Evolutionary conservation across 108 stramenopile genomes (phyloP), one percentile per base, ranked within the genome.

Genomic region (Skeletonema menzelii): DNA sequence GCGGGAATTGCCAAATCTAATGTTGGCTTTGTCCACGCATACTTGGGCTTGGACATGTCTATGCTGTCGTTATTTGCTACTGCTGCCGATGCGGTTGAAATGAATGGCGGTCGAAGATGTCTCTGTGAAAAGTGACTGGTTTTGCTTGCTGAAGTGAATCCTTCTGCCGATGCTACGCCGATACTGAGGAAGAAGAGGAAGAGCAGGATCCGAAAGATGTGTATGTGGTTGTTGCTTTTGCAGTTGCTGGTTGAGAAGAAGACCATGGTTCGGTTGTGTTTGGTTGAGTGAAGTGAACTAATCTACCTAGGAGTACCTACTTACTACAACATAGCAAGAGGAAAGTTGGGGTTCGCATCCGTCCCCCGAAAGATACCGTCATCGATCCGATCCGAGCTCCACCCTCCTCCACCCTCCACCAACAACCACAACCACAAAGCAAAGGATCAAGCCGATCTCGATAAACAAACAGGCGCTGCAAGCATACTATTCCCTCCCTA

Each of bases 1-100:
- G 88, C 88, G 2, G 88, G 88, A 4, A 85, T 27, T 10, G 83
- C 85, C 46, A 88, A 58, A 2, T 46, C 22, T 27, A 76, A 34
- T 17, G 56, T 80, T 53, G 70, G 81, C 15, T 49, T 32, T 15
- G 72, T 75, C 82, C 77, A 83, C 15, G 69, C 6, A 56, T 73
- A 73, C 4, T 69, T 69, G 26, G 49, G 49, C 8, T 53, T 53
- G 22, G 49, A 10, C 49, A 53, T 53, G 0, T 53, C 20, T n/a
- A 22, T 53, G 22, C 22, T 53, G 10, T 53, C 8, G 49, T 20
- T 53, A 22, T 53, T 53, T 0, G 40, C 2, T 42, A 42, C 8
- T 24, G 22, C 22, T 22, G 49, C 49, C 22, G 49, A 53, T 53
- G 49, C 49, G 15, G 49, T 6, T 22, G 49, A 22, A 2, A 53